Evolutionary conservation across 2,329 filamentous ascomycete genomes (phyloP).

Genomic region (Alternaria sp.): DNA sequence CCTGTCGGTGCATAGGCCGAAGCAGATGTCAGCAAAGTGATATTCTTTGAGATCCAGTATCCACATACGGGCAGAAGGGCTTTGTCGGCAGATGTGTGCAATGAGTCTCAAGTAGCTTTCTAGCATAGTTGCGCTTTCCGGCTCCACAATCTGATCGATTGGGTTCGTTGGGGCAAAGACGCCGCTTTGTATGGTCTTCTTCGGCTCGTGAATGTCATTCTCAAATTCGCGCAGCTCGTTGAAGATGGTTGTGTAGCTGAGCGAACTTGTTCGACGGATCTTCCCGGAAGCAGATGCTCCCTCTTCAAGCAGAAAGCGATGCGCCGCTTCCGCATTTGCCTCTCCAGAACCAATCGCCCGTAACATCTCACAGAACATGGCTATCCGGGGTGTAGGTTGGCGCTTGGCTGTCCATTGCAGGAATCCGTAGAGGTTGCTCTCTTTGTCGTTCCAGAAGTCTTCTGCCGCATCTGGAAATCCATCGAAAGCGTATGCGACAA

Average conservation of each 20-base stretch:
- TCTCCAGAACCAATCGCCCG: slow-evolving; percentile 85
- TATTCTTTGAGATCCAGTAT: slow-evolving; percentile 73
- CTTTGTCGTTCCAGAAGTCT: slow-evolving; percentile 90
- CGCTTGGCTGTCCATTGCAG: slow-evolving; percentile 96
- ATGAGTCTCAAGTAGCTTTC: slow-evolving; percentile 92
- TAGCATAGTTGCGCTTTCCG: slow-evolving; percentile 95
- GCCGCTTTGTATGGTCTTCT: slow-evolving; percentile 68
- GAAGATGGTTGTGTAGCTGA: slow-evolving; percentile 94
- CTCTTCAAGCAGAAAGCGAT: slow-evolving; percentile 90
- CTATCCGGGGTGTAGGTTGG: slow-evolving; percentile 94
- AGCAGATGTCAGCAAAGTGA: slow-evolving; percentile 75
- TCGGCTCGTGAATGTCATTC: slow-evolving; percentile 76
- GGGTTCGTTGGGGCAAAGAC: slow-evolving; percentile 54
- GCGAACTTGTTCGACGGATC: slow-evolving; percentile 80
- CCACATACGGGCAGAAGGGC: slow-evolving; percentile 74
- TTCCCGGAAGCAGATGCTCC: slow-evolving; percentile 73
- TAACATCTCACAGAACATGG: slow-evolving; percentile 96
- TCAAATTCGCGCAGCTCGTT: slow-evolving; percentile 87
- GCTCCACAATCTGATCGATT: slow-evolving; percentile 74
- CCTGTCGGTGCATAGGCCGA: slow-evolving; percentile 78
- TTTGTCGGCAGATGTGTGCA: slow-evolving; percentile 80
- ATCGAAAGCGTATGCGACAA: slow-evolving; percentile 92
- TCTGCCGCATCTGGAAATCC: slow-evolving; percentile 82
- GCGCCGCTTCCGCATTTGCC: slow-evolving; percentile 82
- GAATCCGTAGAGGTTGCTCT: slow-evolving; percentile 93